Percentiles rank a stretch among this genome's conserved stretches.
Evolutionary conservation across 805 yeast species (phyloP).

Genomic region (Starmerella sp.): DNA sequence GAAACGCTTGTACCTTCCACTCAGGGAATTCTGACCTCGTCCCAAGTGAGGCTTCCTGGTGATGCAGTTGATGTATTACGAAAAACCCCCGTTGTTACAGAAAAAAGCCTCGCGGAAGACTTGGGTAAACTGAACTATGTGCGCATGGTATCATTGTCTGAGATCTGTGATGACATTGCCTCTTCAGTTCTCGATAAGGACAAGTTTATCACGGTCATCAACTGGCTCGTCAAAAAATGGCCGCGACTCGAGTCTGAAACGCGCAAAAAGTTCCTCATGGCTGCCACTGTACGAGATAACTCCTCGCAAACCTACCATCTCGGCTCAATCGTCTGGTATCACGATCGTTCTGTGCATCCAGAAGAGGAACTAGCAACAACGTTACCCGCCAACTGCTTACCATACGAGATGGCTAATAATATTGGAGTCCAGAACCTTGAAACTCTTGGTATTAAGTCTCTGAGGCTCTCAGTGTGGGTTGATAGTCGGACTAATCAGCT

Average conservation of each 20-base stretch:
- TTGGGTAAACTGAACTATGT: constrained; percentile 23
- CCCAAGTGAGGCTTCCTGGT: constrained; percentile 26
- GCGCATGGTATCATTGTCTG: constrained; percentile 18
- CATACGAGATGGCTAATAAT: constrained; percentile 15
- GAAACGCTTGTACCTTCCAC: constrained; percentile 27
- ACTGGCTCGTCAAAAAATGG: constrained; percentile 24
- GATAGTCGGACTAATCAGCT: background rate
- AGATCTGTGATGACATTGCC: constrained; percentile 24
- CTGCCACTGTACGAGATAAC: background rate
- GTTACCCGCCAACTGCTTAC: constrained; percentile 28
- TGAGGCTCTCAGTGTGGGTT: constrained; percentile 9
- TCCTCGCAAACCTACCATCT: constrained; percentile 12
- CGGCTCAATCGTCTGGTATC: constrained; percentile 22
- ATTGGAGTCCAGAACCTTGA: background rate
- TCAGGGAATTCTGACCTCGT: constrained; percentile 27
- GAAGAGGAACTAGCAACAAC: constrained; percentile 22
- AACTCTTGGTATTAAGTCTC: constrained; percentile 7
- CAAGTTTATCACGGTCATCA: constrained; percentile 21
- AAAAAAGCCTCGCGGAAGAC: constrained; percentile 19
- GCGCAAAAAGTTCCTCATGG: constrained; percentile 3
- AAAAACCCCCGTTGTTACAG: constrained; percentile 24
- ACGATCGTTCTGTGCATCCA: constrained; percentile 22
- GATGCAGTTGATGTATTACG: constrained; percentile 16
- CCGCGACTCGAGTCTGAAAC: background rate
- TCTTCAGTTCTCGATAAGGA: constrained; percentile 22